Evolutionary conservation across 805 yeast genomes (phyloP), one percentile per base, ranked within the genome.

Genomic region (Metschnikowia gruessii): DNA sequence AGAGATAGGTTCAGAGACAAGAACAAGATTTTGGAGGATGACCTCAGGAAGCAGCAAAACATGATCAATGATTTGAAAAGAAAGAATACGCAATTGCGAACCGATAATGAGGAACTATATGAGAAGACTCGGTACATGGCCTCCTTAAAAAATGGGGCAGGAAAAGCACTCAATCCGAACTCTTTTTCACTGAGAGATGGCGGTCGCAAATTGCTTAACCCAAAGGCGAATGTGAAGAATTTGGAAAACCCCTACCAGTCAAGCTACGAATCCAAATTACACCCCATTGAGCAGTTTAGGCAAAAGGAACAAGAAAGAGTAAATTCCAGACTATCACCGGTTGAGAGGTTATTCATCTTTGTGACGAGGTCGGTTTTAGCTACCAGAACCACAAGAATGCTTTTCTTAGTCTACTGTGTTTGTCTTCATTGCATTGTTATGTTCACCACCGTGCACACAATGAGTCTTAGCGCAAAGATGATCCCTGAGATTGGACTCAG

Each of bases 1-100:
- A 81, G 99, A 63, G 99, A 92, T 64, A 74, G 99, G 52, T 90
- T 91, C 72, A 82, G 95, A 57, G 77, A 80, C n/a, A 77, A 89
- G 45, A 88, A 85, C 58, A 79, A 78, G 47, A 96, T 88, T 61
- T 74, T 94, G 45, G 98, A 92, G 63, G 85, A 85, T 46, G 95
- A 89, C 57, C 58, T 83, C 32, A 82, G 86, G 62, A 79, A 78
- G 53, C 81, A 78, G 51, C 72, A 72, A 42, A 62, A 68, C 17
- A 72, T 74, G 33, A 73, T 84, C 22, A 74, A 70, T 32, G 87
- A 84, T 46, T 69, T 88, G 53, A 81, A 82, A 49, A 65, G 84
- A 43, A 89, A 88, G 55, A 66, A 87, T 32, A 76, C 76, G 43
- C 67, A 73, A 3, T 69, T 91, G 57, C 83, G 85, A 63, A 70